Conservation (phyloP, 345 rosid genomes). For the Viola odorata region DNA sequence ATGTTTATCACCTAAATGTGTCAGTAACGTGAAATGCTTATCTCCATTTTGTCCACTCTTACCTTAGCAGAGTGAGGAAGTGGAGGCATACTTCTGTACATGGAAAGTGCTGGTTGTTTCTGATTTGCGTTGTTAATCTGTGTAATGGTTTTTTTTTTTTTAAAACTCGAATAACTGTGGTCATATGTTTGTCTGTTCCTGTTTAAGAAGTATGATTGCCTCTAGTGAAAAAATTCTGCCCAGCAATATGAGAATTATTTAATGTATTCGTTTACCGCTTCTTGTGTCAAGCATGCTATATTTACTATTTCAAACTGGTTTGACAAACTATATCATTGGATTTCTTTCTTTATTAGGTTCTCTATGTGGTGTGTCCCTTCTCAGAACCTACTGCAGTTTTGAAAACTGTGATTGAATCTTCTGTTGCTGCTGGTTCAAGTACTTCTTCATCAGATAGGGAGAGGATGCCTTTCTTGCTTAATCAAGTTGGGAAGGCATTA, state of each 20-base stretch:
- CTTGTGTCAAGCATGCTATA: conserved; percentile 2
- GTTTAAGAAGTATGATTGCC: no score
- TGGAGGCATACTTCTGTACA: background rate
- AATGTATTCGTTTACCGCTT: background rate
- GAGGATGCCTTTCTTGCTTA: conserved; percentile 53
- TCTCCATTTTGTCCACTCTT: no score
- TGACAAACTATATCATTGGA: background rate
- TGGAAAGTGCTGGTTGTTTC: background rate
- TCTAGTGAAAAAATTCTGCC: no score
- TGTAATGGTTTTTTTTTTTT: background rate
- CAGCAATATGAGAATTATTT: no score
- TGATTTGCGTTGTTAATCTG: conserved; percentile 1
- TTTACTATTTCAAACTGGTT: background rate
- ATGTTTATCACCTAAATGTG: no score
- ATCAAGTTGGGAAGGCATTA: conserved; percentile 87
- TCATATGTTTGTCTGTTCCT: no score
- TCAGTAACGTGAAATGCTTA: no score
- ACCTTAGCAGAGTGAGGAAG: no score
- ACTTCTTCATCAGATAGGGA: conserved; percentile 62
- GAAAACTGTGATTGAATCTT: conserved; percentile 78
- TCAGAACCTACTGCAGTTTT: conserved; percentile 93
- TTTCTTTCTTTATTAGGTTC: conserved; percentile 44
- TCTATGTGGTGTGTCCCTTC: conserved; percentile 98
- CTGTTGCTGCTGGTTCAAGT: conserved; percentile 77
- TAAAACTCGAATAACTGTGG: no score